These are phyloP conservation scores for Bipolaris bicolor DNA, from an alignment of 2,329 filamentous ascomycete species.

Conservation along the genomic window DNA sequence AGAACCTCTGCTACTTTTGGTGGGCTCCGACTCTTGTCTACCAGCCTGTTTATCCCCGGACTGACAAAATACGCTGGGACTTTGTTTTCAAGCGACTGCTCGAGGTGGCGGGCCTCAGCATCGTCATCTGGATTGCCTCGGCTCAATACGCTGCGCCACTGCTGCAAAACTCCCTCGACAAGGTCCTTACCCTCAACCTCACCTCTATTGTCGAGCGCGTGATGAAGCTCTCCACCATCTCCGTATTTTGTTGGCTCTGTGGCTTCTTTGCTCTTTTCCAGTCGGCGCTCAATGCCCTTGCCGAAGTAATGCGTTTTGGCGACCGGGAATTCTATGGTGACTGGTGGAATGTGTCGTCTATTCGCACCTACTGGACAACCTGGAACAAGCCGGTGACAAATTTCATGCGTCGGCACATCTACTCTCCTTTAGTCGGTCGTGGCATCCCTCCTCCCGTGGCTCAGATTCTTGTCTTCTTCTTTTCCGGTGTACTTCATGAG, in stretches of 20 bases:
- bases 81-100: slow-evolving; percentile 84
- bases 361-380: slow-evolving; percentile 89
- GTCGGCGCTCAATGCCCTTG: slow-evolving; percentile 86
- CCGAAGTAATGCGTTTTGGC: slow-evolving; percentile 87
- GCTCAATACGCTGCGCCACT: slow-evolving; percentile 94
- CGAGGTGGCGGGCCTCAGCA: slow-evolving; percentile 77
- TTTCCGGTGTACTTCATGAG: slow-evolving; percentile 90
- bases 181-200: slow-evolving; percentile 80
- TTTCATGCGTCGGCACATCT: slow-evolving; percentile 95
- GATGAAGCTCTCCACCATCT: slow-evolving; percentile 95
- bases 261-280: slow-evolving; percentile 98
- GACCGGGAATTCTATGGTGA: slow-evolving; percentile 95
- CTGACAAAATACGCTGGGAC: slow-evolving; percentile 78
- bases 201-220: slow-evolving; percentile 84
- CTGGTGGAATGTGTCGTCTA: slow-evolving; percentile 88
- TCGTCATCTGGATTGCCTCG: slow-evolving; percentile 93
- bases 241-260: slow-evolving; percentile 93
- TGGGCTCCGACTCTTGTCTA: slow-evolving; percentile 96
- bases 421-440: slow-evolving; percentile 82
- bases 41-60: slow-evolving; percentile 93
- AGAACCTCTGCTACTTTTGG: slow-evolving; percentile 95
- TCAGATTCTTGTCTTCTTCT: slow-evolving; percentile 81
- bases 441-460: slow-evolving; percentile 76
- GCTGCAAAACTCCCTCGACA: slow-evolving; percentile 85
- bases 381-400: slow-evolving; percentile 99